These are phyloP conservation scores for Powellomyces hirtus DNA, from an alignment of 192 early-diverging fungal species.

Conservation along the genomic window DNA sequence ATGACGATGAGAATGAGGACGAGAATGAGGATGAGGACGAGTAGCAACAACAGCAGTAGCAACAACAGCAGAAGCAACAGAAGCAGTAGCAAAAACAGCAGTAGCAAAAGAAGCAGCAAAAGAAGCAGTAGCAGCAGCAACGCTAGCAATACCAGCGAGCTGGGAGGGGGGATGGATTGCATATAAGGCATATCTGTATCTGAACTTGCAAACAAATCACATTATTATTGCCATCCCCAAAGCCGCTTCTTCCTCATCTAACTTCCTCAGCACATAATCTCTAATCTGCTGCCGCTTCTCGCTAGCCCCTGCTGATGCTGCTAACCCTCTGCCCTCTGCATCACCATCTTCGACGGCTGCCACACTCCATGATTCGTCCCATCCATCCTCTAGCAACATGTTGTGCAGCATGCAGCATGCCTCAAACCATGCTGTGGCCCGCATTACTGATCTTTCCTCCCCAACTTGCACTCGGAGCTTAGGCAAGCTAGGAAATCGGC, in stretches of 20 bases:
- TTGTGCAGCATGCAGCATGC: slow-evolving; percentile 2
- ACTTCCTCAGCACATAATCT: background rate
- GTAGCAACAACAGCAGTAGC: background rate
- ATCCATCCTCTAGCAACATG: background rate
- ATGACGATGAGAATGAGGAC: background rate
- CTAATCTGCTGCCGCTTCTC: background rate
- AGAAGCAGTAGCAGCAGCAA: no score
- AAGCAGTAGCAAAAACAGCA: no score
- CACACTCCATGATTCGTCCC: background rate
- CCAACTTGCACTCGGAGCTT: background rate
- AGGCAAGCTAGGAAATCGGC: background rate
- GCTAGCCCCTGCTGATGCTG: background rate
- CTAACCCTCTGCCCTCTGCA: background rate
- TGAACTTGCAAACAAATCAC: no score
- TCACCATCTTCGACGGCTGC: background rate
- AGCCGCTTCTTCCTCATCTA: background rate
- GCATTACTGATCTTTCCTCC: background rate
- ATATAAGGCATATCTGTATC: no score
- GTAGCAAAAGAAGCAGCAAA: background rate
- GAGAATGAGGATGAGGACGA: background rate
- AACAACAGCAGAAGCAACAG: no score
- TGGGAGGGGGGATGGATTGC: no score
- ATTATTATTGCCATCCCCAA: no score
- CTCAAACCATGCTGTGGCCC: background rate
- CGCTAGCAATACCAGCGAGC: no score